phyloP scores from a whole-genome alignment of 2,329 filamentous ascomycete genomes.

The Monosporascus sp. region DNA sequence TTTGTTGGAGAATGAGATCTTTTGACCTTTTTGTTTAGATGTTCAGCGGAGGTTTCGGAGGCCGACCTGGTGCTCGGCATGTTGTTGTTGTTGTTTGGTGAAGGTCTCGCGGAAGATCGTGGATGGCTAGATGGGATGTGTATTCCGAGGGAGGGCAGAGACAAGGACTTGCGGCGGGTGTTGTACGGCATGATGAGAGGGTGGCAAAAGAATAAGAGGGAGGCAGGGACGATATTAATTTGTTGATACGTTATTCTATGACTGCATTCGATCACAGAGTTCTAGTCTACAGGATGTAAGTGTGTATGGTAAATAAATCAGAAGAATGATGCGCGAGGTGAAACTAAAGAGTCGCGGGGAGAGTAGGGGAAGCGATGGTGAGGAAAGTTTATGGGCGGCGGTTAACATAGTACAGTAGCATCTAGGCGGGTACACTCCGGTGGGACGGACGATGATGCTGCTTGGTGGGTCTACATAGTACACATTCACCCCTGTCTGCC shows the following conservation, averaged over 20 bases:
- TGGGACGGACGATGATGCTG: no score
- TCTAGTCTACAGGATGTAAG: no score
- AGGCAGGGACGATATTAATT: no score
- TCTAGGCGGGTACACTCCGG: no score
- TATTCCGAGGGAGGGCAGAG: conserved; percentile 87
- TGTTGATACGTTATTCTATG: no score
- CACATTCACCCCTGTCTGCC: no score
- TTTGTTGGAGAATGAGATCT: conserved; percentile 59
- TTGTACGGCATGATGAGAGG: conserved; percentile 76
- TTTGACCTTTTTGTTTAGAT: conserved; percentile 66
- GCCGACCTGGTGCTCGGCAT: conserved; percentile 25
- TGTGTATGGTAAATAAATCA: no score
- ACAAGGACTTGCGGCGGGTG: conserved; percentile 92
- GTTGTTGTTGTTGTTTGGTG: conserved; percentile 21
- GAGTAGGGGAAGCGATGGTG: neutral
- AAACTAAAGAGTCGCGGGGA: neutral
- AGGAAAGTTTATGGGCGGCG: no score
- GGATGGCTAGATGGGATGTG: conserved; percentile 62
- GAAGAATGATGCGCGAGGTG: neutral
- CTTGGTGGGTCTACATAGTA: no score
- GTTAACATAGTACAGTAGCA: no score
- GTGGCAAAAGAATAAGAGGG: conserved; percentile 1
- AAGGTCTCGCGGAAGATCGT: conserved; percentile 42
- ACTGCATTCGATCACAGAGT: no score
- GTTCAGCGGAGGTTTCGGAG: conserved; percentile 25